Evolutionary conservation across 2,329 filamentous ascomycete genomes (phyloP), one percentile per base, ranked within the genome.

Genomic region (Alternaria incomplexa): DNA sequence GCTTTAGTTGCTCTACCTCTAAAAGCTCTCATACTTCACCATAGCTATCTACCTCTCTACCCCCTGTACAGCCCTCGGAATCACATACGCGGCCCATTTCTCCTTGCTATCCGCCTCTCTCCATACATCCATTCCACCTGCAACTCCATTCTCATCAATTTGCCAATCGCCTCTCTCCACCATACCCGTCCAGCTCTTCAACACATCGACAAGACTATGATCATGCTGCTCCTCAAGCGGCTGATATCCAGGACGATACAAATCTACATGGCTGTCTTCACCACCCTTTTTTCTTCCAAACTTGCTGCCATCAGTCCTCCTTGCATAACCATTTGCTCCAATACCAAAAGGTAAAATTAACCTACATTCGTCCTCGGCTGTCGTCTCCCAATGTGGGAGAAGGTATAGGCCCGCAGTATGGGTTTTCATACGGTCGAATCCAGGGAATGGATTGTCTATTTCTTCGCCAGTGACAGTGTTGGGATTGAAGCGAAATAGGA

Each of bases 141-240:
- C 53, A 28, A 72, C 63, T 7, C 69, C 69, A 30, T 65, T 55
- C 30, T 59, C 60, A 45, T 67, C 62, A 17, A 72, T 60, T 23
- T 62, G 45, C 69, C 70, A 73, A 52, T 68, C 63, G 15, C 64
- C 70, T 26, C 58, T 64, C 55, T 73, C 66, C n/a, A 73, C 57
- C 62, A 70, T 70, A 17, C 32, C 62, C 26, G 62, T 45, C 68
- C 70, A 70, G 51, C 48, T 71, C 53, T 64, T 28, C 26, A 71
- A n/a, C 3, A 70, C 53, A 45, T 57, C 36, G 22, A 60, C 48
- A 25, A 73, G 60, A 22, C 54, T 64, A 9, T 58, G 59, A 40
- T 58, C 60, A 22, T 48, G 46, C 44, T 54, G 61, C 25, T 47
- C 55, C 22, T 68, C 64, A 20, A 36, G 28, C n/a, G 26, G 28